phyloP scores from a whole-genome alignment of 2,329 filamentous ascomycete species.

The Hypoxylon sp. region DNA sequence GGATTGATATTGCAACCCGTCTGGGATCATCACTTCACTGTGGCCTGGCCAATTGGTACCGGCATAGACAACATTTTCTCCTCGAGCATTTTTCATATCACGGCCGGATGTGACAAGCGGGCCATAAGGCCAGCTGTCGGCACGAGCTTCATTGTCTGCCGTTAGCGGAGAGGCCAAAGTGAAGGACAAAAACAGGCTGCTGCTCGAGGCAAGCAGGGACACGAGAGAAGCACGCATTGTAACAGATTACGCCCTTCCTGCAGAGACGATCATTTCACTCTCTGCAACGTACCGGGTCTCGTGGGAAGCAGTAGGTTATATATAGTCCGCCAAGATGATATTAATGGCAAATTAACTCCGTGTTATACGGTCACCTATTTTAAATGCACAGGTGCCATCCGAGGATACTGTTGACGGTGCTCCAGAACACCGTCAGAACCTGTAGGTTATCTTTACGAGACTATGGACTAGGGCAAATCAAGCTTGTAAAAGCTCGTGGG shows the following conservation, averaged over 20 bases:
- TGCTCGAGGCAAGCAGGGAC: slow-evolving; percentile 48
- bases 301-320: slow-evolving; percentile 34
- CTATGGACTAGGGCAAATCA: slow-evolving; percentile 5
- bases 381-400: slow-evolving; percentile 31
- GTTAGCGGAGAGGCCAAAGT: slow-evolving; percentile 46
- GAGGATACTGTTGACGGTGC: slow-evolving; percentile 31
- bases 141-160: slow-evolving; percentile 32
- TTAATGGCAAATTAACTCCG: slow-evolving; percentile 30
- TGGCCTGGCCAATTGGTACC: slow-evolving; percentile 75
- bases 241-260: slow-evolving; percentile 18
- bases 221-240: slow-evolving; percentile 47
- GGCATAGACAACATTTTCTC: slow-evolving; percentile 64
- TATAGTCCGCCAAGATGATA: slow-evolving; percentile 33
- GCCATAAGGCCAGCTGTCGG: slow-evolving; percentile 51
- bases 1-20: slow-evolving; percentile 74
- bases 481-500: slow-evolving; percentile 25
- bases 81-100: slow-evolving; percentile 61
- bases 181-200: slow-evolving; percentile 38
- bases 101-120: slow-evolving; percentile 59
- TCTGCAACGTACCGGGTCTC: slow-evolving; percentile 27
- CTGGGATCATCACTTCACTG: slow-evolving; percentile 74
- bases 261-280: slow-evolving; percentile 23
- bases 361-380: slow-evolving; percentile 16
- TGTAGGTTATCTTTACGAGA: slow-evolving; percentile 16
- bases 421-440: slow-evolving; percentile 20